phyloP scores from a whole-genome alignment of 768 basidiomycete genomes.

The Rhodotorula toruloides region DNA sequence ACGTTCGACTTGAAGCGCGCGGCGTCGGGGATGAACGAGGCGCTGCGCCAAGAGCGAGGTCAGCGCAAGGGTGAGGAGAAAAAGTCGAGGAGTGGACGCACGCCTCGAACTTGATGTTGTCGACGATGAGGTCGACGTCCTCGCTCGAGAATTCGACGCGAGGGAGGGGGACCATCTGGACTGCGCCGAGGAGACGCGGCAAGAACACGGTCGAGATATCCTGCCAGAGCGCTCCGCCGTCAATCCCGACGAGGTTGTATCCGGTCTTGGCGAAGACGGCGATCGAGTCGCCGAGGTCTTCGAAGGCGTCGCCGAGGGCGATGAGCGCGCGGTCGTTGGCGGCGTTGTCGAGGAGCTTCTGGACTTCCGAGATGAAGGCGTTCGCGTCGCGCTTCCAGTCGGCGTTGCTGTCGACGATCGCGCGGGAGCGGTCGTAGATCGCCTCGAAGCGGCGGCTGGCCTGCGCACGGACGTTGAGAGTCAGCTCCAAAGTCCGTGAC shows the following conservation, averaged over 20 bases:
- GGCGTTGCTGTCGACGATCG: slow-evolving; percentile 46
- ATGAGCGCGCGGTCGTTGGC: slow-evolving; percentile 46
- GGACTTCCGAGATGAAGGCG: slow-evolving; percentile 44
- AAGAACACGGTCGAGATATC: slow-evolving; percentile 48
- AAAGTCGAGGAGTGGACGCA: slow-evolving; percentile 18
- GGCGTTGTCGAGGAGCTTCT: slow-evolving; percentile 25
- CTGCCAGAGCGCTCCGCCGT: slow-evolving; percentile 47
- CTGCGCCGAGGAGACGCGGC: slow-evolving; percentile 46
- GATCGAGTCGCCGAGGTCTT: slow-evolving; percentile 46
- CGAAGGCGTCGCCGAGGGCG: slow-evolving; percentile 46
- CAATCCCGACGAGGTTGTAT: slow-evolving; percentile 43
- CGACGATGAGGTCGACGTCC: slow-evolving; percentile 47
- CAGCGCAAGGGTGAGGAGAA: not conserved
- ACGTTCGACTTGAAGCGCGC: slow-evolving; percentile 48
- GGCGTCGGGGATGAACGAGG: slow-evolving; percentile 49
- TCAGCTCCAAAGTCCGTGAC: too few relatives aligned
- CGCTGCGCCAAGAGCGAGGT: slow-evolving; percentile 5
- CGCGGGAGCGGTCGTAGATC: slow-evolving; percentile 49
- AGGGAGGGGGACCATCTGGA: slow-evolving; percentile 50
- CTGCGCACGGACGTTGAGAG: too few relatives aligned
- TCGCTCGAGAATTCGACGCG: slow-evolving; percentile 49
- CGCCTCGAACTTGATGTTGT: slow-evolving; percentile 48
- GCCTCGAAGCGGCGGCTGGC: slow-evolving; percentile 47
- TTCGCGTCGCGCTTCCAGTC: slow-evolving; percentile 45
- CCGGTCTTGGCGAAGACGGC: slow-evolving; percentile 46